Evolutionary conservation across 2,329 filamentous ascomycete species (phyloP).

Genomic region (Colletotrichum musicola): DNA sequence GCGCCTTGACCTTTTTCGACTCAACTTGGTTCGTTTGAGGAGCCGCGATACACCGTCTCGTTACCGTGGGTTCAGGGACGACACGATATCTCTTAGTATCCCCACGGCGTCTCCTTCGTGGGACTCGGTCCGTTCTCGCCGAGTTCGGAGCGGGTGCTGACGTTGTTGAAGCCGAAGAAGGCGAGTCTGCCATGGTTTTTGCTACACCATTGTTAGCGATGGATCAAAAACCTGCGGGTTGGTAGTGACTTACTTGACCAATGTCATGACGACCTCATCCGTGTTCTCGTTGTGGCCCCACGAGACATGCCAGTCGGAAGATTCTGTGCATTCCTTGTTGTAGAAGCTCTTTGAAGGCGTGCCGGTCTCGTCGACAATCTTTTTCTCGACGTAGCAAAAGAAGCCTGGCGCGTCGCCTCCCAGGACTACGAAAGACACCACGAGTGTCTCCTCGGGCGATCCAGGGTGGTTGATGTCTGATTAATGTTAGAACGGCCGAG

Average conservation of each 20-base stretch:
- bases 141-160: conserved; percentile 23
- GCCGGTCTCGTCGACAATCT: conserved; percentile 10
- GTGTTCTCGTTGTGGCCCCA: conserved; percentile 48
- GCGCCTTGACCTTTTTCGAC: no score
- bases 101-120: neutral
- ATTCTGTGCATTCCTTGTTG: conserved; percentile 40
- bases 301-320: conserved; percentile 45
- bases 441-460: neutral
- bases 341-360: conserved; percentile 44
- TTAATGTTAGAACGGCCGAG: neutral
- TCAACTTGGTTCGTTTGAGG: no score
- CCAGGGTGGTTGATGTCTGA: neutral
- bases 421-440: conserved; percentile 8
- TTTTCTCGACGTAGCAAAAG: conserved; percentile 38
- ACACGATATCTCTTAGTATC: neutral
- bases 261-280: conserved; percentile 47
- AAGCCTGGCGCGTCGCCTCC: conserved; percentile 16
- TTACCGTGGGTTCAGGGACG: no score
- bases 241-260: conserved; percentile 46
- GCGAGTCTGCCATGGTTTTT: conserved; percentile 13
- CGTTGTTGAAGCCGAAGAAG: conserved; percentile 34
- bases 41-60: no score
- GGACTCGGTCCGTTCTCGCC: conserved; percentile 23
- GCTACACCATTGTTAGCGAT: neutral
- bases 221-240: no score